A percentile compares a stretch with the other conserved stretches of the same genome.
These are phyloP conservation scores for Botrytis paeoniae DNA, from an alignment of 2,329 filamentous ascomycete species.

Conservation along the genomic window DNA sequence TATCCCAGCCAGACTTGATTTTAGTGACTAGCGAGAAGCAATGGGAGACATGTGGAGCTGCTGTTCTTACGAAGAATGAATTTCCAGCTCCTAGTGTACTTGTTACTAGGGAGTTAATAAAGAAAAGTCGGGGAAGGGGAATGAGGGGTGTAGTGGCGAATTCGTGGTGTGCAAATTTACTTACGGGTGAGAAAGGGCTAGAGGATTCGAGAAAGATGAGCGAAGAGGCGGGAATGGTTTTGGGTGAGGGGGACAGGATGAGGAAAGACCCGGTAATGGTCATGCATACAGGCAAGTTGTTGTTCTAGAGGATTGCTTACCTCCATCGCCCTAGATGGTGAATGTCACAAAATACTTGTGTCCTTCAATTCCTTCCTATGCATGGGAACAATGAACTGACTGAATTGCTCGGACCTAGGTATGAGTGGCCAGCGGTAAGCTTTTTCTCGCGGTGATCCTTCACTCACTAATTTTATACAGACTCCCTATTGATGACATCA, in stretches of 20 bases:
- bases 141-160: neutral
- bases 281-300: neutral
- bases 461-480: neutral
- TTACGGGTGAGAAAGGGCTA: neutral
- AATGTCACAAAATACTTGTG: neutral
- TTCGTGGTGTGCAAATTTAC: neutral
- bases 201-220: constrained; percentile 8
- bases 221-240: neutral
- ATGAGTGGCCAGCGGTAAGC: neutral
- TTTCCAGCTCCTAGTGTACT: constrained; percentile 96
- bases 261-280: neutral
- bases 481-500: constrained; percentile 5
- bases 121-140: neutral
- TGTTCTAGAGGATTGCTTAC: neutral
- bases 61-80: constrained; percentile 95
- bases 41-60: constrained; percentile 47
- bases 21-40: neutral
- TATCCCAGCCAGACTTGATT: neutral
- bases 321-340: neutral
- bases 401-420: neutral
- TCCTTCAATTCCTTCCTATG: neutral
- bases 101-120: constrained; percentile 75
- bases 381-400: neutral
- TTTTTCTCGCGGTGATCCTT: neutral
- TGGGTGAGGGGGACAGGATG: neutral